A percentile compares a stretch with the other conserved stretches of the same genome.
Evolutionary conservation across 768 basidiomycete species (phyloP).

Genomic region (Termitomyces titanicus): DNA sequence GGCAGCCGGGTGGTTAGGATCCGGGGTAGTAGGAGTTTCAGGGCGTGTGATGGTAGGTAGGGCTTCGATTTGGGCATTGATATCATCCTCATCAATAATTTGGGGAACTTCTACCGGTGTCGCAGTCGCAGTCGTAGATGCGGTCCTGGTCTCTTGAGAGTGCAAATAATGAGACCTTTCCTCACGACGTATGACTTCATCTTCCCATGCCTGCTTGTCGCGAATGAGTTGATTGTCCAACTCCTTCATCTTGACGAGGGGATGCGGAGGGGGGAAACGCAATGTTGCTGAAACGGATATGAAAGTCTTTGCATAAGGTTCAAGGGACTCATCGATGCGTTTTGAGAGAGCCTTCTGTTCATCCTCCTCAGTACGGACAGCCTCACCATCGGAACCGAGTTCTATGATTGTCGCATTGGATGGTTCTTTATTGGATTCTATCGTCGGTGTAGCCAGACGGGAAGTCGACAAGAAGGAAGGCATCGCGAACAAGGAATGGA

Average conservation of each 20-base stretch:
- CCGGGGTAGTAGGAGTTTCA: conserved; percentile 31
- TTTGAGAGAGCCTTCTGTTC: conserved; percentile 66
- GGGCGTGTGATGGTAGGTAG: conserved; percentile 33
- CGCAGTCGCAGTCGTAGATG: conserved; percentile 30
- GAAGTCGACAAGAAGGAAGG: conserved; percentile 28
- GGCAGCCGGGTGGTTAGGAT: conserved; percentile 19
- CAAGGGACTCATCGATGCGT: conserved; percentile 77
- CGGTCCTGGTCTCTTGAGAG: conserved; percentile 32
- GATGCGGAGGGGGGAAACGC: conserved; percentile 89
- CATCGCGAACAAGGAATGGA: conserved; percentile 22
- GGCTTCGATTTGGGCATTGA: conserved; percentile 68
- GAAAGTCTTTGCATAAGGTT: conserved; percentile 81
- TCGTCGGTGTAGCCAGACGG: conserved; percentile 24
- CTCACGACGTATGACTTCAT: conserved; percentile 77
- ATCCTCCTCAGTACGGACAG: conserved; percentile 68
- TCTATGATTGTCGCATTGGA: conserved; percentile 21
- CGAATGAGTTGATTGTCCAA: conserved; percentile 74
- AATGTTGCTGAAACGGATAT: conserved; percentile 93
- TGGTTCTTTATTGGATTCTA: conserved; percentile 3
- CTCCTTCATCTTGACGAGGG: conserved; percentile 83
- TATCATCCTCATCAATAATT: conserved; percentile 36
- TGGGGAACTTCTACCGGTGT: conserved; percentile 23
- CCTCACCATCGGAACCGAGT: conserved; percentile 34
- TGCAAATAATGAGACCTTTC: conserved; percentile 50
- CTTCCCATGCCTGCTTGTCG: conserved; percentile 79